Conservation (phyloP, 495 filamentous ascomycete genomes). For the Neurospora tetrasperma region DNA sequence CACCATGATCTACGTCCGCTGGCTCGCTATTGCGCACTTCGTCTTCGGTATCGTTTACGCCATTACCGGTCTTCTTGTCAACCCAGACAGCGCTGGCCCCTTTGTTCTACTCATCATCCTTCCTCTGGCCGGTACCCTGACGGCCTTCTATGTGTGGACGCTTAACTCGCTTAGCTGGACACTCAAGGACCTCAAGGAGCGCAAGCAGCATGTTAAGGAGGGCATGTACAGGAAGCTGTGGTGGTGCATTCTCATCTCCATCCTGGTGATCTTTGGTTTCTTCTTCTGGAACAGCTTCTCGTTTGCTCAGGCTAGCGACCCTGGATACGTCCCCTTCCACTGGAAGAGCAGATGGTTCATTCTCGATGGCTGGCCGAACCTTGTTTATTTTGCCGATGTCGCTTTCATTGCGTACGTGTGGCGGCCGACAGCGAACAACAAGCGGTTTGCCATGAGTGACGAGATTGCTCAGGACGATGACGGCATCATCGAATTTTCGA, state of each 20-base stretch:
- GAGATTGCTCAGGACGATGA: conserved; percentile 99
- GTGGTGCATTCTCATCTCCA: conserved; percentile 90
- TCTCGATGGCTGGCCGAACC: conserved; percentile 92
- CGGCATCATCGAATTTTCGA: conserved; percentile 84
- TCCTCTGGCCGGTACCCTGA: conserved; percentile 83
- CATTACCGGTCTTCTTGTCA: conserved; percentile 78
- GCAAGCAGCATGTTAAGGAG: conserved; percentile 88
- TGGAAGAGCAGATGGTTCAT: conserved; percentile 98
- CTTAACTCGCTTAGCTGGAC: conserved; percentile 89
- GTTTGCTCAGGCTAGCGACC: conserved; percentile 71
- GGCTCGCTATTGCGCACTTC: conserved; percentile 84
- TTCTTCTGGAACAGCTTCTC: conserved; percentile 92
- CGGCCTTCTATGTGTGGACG: conserved; percentile 98
- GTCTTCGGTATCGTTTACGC: conserved; percentile 91
- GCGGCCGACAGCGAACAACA: conserved; percentile 93
- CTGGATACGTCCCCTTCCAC: conserved; percentile 85
- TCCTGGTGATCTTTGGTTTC: conserved; percentile 92
- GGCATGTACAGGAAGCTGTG: conserved; percentile 97
- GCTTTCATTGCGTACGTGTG: conserved; percentile 92
- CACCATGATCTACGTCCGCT: conserved; percentile 91
- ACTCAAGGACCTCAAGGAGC: conserved; percentile 87
- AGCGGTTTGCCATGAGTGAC: conserved; percentile 97
- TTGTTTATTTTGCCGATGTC: conserved; percentile 91
- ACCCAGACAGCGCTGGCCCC: conserved; percentile 72
- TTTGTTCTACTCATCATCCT: conserved; percentile 93